Base-by-base conservation (phyloP, 441 rosid species). In the Croton laevigatus region DNA sequence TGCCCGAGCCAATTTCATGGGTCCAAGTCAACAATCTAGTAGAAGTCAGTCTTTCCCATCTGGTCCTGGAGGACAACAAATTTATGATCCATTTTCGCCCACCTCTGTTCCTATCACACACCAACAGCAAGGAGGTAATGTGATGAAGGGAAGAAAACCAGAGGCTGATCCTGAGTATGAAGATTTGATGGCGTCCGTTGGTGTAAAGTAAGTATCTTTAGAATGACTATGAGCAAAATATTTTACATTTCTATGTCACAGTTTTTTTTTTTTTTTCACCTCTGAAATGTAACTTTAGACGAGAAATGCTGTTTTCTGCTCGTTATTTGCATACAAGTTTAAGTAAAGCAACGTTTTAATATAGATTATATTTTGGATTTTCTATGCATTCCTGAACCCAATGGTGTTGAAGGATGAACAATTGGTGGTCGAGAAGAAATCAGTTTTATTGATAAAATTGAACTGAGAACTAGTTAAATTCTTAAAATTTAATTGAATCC, bases 1-100 rank as follows among this genome's bases (percentile, higher is more conserved):
- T 67, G 79, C 70, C 20, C 86, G 65, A 4, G 81, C 79, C 58
- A 83, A 74, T 12, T 68, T 66, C 7, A 22, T 57, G 27, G 80
- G 73, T 52, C 74, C 77, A 6, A 85, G 70, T 49, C 92, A 79
- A 19, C 85, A 71, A 55, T 76, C 82, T 32, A 69, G 57, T 54
- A 65, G 44, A 17, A 48, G 53, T 65, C 72, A 7, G 7, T 49
- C 74, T 37, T 69, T 59, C n/a, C 75, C 69, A 34, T 71, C 76
- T 22, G 62, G 75, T 57, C 76, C 74, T 10, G 76, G 85, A 20
- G 84, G 84, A 36, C 91, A 73, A 48, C 98, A 88, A 79, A 78
- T 85, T 40, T 95, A 91, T 71, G 98, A 95, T 75, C 99, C 98
- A 27, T 95, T 95, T 68, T 91, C 93, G 16, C 99, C 98, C 11